Base-by-base conservation (phyloP, 768 basidiomycete genomes). In the Rhodotorula sphaerocarpa region DNA sequence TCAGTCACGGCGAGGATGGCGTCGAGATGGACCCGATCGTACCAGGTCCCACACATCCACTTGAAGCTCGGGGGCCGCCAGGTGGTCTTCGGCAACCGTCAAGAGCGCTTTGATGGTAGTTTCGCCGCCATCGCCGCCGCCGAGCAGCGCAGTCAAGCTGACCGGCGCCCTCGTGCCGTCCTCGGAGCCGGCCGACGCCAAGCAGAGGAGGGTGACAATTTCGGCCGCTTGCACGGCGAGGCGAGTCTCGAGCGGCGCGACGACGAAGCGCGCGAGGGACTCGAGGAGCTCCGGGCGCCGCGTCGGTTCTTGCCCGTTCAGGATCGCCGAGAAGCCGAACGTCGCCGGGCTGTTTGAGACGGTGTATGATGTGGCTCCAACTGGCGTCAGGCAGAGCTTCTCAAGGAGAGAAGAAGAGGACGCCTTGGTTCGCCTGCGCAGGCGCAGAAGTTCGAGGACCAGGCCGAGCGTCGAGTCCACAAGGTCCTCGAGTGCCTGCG, bases 11-110 rank as follows among this genome's bases (percentile, higher is more conserved):
- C 7, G 6, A 11, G 5, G 47, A 34, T 16, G 4, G 5, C 39
- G 16, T 12, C 14, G 30, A 33, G 20, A 11, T 34, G 4, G 16
- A 60, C 9, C 16, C 36, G 10, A 16, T 39, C 66, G 77, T 43
- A 93, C 84, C 66, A 93, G 86, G 65, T 81, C 82, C 91, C 92
- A 96, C 9, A 88, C 82, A 0, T 86, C 81, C 53, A 81, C 84
- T 25, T 86, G 83, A 36, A 88, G 79, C 12, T 79, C 65, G 44
- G 46, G 27, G 41, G 16, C 31, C 30, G 57, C 60, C 25, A 33
- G 54, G 51, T 43, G 71, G 33, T 58, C 67, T 18, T 42, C 62
- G 0, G 33, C 70, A 11, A 66, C 55, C n/a, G 41, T 65, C 30
- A 55, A 63, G 34, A 55, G 55, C 44, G 39, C 63, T 47, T 42